Conservation (phyloP, 768 basidiomycete genomes). For the Psilocybe cyanescens region DNA sequence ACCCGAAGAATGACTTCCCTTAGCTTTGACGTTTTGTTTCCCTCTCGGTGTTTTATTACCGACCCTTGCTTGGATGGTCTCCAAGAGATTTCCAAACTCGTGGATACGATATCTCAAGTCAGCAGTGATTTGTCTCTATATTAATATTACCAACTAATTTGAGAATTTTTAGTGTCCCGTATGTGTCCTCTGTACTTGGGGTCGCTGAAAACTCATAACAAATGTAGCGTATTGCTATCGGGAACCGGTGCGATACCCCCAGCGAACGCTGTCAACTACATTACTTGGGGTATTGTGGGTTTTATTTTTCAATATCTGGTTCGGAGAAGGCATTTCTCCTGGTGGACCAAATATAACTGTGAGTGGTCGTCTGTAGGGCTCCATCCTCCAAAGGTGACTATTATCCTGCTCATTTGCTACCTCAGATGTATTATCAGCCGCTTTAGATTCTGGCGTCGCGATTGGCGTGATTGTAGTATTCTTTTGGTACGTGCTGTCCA, state of each 20-base stretch:
- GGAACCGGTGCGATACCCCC: slow-evolving; percentile 75
- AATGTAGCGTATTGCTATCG: not conserved
- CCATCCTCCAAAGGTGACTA: too few relatives aligned
- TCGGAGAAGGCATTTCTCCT: slow-evolving; percentile 58
- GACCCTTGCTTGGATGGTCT: not conserved
- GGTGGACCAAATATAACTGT: slow-evolving; percentile 74
- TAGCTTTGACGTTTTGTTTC: not conserved
- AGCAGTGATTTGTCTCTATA: not conserved
- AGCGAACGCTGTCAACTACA: slow-evolving; percentile 79
- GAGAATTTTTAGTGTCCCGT: not conserved
- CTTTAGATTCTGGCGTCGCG: slow-evolving; percentile 67
- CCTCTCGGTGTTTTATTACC: slow-evolving; percentile 16
- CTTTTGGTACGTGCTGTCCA: slow-evolving; percentile 33
- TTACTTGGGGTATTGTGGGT: slow-evolving; percentile 67
- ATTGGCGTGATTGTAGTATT: slow-evolving; percentile 61
- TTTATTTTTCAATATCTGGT: slow-evolving; percentile 78
- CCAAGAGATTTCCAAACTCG: not conserved
- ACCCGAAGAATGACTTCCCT: not conserved
- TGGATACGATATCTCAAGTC: not conserved
- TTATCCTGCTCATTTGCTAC: too few relatives aligned
- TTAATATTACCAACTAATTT: not conserved
- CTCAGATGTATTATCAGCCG: slow-evolving; percentile 63
- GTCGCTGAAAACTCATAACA: not conserved
- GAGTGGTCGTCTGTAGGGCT: not conserved
- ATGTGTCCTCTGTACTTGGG: not conserved